These are phyloP conservation scores for Penicillium sp. DNA, from an alignment of 2,329 filamentous ascomycete genomes.

Conservation along the genomic window DNA sequence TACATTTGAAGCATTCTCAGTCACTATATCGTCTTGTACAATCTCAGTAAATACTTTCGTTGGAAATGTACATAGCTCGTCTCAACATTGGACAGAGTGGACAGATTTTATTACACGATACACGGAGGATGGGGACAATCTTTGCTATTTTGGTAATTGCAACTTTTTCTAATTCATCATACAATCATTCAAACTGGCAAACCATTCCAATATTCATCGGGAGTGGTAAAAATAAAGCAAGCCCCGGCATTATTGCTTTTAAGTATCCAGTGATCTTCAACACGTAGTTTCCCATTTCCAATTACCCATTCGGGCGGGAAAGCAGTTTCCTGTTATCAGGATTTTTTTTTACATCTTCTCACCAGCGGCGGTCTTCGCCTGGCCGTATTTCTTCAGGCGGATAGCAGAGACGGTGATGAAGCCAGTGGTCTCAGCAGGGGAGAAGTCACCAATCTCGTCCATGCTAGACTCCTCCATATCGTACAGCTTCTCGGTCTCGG, in stretches of 20 bases:
- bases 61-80: constrained; percentile 3
- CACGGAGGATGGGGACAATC: neutral
- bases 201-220: constrained; percentile 13
- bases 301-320: neutral
- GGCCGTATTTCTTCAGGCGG: constrained; percentile 48
- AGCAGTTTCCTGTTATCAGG: neutral
- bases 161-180: constrained; percentile 25
- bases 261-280: constrained; percentile 24
- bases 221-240: constrained; percentile 7
- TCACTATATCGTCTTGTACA: neutral
- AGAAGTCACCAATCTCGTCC: constrained; percentile 71
- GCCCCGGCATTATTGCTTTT: constrained; percentile 3
- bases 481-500: constrained; percentile 70
- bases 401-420: constrained; percentile 51
- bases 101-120: neutral
- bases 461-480: constrained; percentile 65
- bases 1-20: no score
- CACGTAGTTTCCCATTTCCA: constrained; percentile 16
- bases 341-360: constrained; percentile 28
- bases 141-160: constrained; percentile 13
- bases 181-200: constrained; percentile 23
- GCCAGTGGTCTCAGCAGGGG: constrained; percentile 65
- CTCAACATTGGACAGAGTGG: neutral
- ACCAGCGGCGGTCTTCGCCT: constrained; percentile 39
- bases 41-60: constrained; percentile 2